phyloP scores from a whole-genome alignment of 106 monocot genomes.

The Dendrobium huoshanense region DNA sequence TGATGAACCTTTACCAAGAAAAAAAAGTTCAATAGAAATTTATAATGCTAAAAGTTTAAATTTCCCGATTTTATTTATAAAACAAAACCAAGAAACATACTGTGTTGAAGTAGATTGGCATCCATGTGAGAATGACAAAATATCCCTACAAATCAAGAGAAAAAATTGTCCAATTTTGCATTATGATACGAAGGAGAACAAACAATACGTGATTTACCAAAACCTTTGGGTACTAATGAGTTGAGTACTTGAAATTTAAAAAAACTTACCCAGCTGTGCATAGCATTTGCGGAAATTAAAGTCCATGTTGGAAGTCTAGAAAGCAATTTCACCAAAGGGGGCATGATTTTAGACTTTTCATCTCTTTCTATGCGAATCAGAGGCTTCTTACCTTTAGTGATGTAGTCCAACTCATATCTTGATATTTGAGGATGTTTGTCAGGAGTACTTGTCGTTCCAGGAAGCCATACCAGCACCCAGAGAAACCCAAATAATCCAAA shows the following conservation, averaged over 20 bases:
- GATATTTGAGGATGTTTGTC: slow-evolving; percentile 68
- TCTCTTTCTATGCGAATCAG: slow-evolving; percentile 7
- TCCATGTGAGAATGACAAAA: slow-evolving; percentile 96
- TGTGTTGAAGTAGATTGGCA: slow-evolving; percentile 93
- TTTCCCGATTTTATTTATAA: slow-evolving; percentile 1
- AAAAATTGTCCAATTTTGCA: neutral
- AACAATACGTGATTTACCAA: neutral
- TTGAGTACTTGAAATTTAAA: neutral
- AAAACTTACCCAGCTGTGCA: slow-evolving; percentile 93
- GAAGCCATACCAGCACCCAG: slow-evolving; percentile 80
- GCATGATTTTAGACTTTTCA: slow-evolving; percentile 35
- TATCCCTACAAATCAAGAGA: slow-evolving; percentile 58
- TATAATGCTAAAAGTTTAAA: neutral
- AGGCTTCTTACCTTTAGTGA: slow-evolving; percentile 29
- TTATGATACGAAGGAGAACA: neutral
- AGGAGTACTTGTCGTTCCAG: slow-evolving; percentile 67
- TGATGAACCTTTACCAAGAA: slow-evolving; percentile 50
- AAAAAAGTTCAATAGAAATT: neutral
- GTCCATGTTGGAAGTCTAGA: slow-evolving; percentile 97
- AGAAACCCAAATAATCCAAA: slow-evolving; percentile 94
- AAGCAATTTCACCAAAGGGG: slow-evolving; percentile 69
- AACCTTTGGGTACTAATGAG: neutral
- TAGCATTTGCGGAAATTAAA: slow-evolving; percentile 88
- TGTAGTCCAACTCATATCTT: slow-evolving; percentile 64
- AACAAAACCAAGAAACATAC: slow-evolving; percentile 31